A percentile compares a stretch with the other conserved stretches of the same genome.
These are phyloP conservation scores for Harringtonia lauricola DNA, from an alignment of 2,329 filamentous ascomycete species.

Conservation along the genomic window DNA sequence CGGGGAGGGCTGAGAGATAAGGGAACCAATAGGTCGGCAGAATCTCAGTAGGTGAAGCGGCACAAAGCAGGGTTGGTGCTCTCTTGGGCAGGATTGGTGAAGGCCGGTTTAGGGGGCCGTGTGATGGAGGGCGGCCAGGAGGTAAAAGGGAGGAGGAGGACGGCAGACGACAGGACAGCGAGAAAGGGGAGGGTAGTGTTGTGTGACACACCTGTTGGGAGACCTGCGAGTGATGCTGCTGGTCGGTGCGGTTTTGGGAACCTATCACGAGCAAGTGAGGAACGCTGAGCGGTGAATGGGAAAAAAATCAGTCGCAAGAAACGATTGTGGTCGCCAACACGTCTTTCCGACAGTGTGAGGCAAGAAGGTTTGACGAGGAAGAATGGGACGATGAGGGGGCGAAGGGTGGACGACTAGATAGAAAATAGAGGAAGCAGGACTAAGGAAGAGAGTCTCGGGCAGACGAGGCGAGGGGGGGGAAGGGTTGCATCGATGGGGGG, in stretches of 20 bases:
- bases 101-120: background rate
- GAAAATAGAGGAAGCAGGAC: background rate
- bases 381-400: background rate
- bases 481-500: background rate
- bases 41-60: constrained; percentile 4
- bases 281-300: background rate
- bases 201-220: constrained; percentile 11
- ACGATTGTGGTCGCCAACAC: too few species aligned
- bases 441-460: background rate
- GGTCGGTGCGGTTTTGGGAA: background rate
- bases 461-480: background rate
- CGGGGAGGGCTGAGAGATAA: constrained; percentile 7
- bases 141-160: constrained; percentile 5
- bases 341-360: too few species aligned
- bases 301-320: too few species aligned
- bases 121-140: background rate
- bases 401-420: background rate
- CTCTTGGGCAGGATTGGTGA: background rate
- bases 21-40: constrained; percentile 8
- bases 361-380: too few species aligned
- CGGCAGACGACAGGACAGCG: constrained; percentile 6
- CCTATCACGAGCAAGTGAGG: background rate
- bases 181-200: constrained; percentile 5
- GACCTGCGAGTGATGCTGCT: background rate
- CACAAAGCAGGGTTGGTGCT: constrained; percentile 9